Evolutionary conservation across 371 early-diverging fungal species (phyloP).

Genomic region (Rhizopus delemar): DNA sequence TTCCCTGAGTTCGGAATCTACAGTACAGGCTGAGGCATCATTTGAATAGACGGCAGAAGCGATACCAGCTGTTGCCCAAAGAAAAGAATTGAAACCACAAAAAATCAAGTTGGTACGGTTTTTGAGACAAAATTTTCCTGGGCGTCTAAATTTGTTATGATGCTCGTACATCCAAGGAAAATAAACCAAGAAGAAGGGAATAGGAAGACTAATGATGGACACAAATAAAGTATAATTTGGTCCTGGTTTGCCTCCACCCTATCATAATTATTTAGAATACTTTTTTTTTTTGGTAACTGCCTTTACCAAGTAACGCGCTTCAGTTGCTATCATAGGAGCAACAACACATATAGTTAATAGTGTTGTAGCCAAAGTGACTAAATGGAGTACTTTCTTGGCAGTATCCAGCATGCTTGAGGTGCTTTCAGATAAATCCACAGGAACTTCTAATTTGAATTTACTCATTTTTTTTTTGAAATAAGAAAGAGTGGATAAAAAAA

Average conservation of each 20-base stretch:
- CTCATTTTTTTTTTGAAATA: not conserved
- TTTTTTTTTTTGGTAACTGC: not conserved
- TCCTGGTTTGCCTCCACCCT: conserved; percentile 30
- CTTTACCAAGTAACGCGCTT: conserved; percentile 29
- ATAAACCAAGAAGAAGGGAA: conserved; percentile 27
- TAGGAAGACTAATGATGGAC: conserved; percentile 19
- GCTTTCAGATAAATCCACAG: conserved; percentile 23
- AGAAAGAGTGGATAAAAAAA: conserved; percentile 3
- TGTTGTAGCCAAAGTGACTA: conserved; percentile 11
- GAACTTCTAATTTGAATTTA: conserved; percentile 23
- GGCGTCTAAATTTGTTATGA: conserved; percentile 30
- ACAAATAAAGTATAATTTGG: conserved; percentile 34
- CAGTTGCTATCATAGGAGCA: conserved; percentile 33
- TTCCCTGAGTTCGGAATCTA: conserved; percentile 17
- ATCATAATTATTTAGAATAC: not conserved
- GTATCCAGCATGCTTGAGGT: conserved; percentile 20
- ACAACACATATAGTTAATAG: conserved; percentile 27
- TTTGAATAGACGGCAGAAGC: conserved; percentile 34
- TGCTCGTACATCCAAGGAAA: conserved; percentile 39
- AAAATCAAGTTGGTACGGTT: conserved; percentile 33
- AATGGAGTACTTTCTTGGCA: conserved; percentile 23
- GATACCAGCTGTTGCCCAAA: conserved; percentile 40
- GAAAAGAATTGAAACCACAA: conserved; percentile 23
- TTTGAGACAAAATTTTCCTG: conserved; percentile 39
- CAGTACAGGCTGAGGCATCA: conserved; percentile 23